Evolutionary conservation across 164 flowering plant genomes (phyloP).

Genomic region (Nelumbo lutea): DNA sequence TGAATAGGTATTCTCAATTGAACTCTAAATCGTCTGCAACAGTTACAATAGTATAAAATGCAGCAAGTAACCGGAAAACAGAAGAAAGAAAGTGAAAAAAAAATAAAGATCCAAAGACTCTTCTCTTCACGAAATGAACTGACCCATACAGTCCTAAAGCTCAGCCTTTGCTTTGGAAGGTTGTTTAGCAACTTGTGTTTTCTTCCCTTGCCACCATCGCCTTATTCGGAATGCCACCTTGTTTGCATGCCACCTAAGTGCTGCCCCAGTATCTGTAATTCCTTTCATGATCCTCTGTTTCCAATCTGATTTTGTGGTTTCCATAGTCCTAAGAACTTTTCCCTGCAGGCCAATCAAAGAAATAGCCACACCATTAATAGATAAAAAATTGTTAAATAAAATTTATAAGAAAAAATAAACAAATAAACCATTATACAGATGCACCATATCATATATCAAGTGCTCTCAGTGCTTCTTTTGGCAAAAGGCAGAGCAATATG

Average conservation of each 20-base stretch:
- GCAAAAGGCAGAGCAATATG: too few species aligned
- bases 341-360: slow-evolving; percentile 34
- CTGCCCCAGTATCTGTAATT: slow-evolving; percentile 29
- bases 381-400: too few species aligned
- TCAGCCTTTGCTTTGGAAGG: slow-evolving; percentile 48
- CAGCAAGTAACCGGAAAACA: too few species aligned
- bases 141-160: slow-evolving; percentile 30
- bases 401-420: too few species aligned
- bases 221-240: slow-evolving; percentile 36
- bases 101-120: background rate
- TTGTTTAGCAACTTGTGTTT: slow-evolving; percentile 26
- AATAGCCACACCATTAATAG: too few species aligned
- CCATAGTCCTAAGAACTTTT: slow-evolving; percentile 55
- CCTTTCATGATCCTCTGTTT: slow-evolving; percentile 42
- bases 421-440: too few species aligned
- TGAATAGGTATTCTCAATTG: too few species aligned
- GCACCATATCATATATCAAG: too few species aligned
- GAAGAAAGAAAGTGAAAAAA: too few species aligned
- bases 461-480: too few species aligned
- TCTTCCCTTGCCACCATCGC: slow-evolving; percentile 62
- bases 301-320: slow-evolving; percentile 46
- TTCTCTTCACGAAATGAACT: background rate
- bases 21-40: too few species aligned
- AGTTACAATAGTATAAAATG: too few species aligned
- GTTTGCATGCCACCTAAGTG: slow-evolving; percentile 45